A percentile compares a stretch with the other conserved stretches of the same genome.
These are phyloP conservation scores for Catunica adiposa DNA, from an alignment of 2,329 filamentous ascomycete genomes.

Conservation along the genomic window DNA sequence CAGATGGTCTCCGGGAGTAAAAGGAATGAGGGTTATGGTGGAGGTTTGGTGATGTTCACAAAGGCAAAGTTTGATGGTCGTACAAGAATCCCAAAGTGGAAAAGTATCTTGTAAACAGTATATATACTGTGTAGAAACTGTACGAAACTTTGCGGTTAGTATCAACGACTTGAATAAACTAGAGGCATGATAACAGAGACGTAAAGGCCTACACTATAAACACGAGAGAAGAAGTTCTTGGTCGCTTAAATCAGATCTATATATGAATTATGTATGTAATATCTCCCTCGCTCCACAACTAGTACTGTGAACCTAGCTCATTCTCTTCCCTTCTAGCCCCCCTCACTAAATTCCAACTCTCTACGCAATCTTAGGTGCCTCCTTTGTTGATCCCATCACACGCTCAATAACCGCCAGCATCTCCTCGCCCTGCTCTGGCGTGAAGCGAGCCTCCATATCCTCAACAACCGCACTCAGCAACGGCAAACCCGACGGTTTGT, in stretches of 20 bases:
- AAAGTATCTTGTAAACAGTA: not conserved
- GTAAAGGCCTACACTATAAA: too few species aligned
- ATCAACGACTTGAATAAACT: not conserved
- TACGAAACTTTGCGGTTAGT: not conserved
- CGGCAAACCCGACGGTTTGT: constrained; percentile 40
- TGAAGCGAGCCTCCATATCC: constrained; percentile 45
- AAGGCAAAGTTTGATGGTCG: constrained; percentile 8
- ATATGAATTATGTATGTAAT: not conserved
- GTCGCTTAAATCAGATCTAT: not conserved
- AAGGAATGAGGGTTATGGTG: not conserved
- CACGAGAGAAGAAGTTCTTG: too few species aligned
- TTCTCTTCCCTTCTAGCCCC: not conserved
- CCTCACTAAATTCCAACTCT: constrained; percentile 16
- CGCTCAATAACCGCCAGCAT: constrained; percentile 40
- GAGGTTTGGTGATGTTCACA: not conserved
- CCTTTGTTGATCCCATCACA: constrained; percentile 34
- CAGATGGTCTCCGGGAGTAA: not conserved
- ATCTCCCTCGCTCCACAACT: not conserved
- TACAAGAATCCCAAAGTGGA: constrained; percentile 1
- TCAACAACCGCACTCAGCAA: constrained; percentile 48
- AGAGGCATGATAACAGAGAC: too few species aligned
- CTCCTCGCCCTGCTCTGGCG: constrained; percentile 39
- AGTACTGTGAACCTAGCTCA: constrained; percentile 4
- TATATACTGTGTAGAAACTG: not conserved
- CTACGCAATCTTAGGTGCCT: constrained; percentile 19